Evolutionary conservation across 306 rosid genomes (phyloP).

Genomic region (Quillaja saponaria): DNA sequence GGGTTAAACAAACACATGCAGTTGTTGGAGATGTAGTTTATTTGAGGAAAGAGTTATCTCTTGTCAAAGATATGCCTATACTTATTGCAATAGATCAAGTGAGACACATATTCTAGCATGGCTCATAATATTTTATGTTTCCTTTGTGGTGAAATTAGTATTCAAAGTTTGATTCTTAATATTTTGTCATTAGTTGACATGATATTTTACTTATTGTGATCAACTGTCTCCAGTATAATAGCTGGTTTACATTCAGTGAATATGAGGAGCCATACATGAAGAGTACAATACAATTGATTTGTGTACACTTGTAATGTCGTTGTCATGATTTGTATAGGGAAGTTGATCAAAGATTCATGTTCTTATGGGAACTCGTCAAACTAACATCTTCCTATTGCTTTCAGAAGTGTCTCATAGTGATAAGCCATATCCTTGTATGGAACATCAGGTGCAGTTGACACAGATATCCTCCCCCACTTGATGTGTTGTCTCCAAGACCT

Average conservation of each 20-base stretch:
- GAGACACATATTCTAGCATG: slow-evolving; percentile 32
- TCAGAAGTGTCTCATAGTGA: slow-evolving; percentile 72
- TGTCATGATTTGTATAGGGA: slow-evolving; percentile 32
- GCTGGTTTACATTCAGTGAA: slow-evolving; percentile 96
- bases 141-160: slow-evolving; percentile 5
- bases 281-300: no score
- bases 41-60: slow-evolving; percentile 87
- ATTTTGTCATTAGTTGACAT: background rate
- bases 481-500: slow-evolving; percentile 74
- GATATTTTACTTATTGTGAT: slow-evolving; percentile 27
- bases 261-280: slow-evolving; percentile 84
- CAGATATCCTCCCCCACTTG: slow-evolving; percentile 63
- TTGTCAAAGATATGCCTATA: slow-evolving; percentile 85
- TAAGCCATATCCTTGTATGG: slow-evolving; percentile 79
- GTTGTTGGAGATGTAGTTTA: slow-evolving; percentile 92
- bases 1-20: slow-evolving; percentile 88
- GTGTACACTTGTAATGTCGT: no score
- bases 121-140: no score
- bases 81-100: slow-evolving; percentile 97
- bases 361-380: slow-evolving; percentile 54
- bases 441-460: slow-evolving; percentile 47
- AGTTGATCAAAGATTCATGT: slow-evolving; percentile 39
- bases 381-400: slow-evolving; percentile 71
- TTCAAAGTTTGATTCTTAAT: slow-evolving; percentile 13
- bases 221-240: slow-evolving; percentile 71